Base-by-base conservation (phyloP, 2,329 filamentous ascomycete genomes). In the Fusarium neocosmosporiellum region DNA sequence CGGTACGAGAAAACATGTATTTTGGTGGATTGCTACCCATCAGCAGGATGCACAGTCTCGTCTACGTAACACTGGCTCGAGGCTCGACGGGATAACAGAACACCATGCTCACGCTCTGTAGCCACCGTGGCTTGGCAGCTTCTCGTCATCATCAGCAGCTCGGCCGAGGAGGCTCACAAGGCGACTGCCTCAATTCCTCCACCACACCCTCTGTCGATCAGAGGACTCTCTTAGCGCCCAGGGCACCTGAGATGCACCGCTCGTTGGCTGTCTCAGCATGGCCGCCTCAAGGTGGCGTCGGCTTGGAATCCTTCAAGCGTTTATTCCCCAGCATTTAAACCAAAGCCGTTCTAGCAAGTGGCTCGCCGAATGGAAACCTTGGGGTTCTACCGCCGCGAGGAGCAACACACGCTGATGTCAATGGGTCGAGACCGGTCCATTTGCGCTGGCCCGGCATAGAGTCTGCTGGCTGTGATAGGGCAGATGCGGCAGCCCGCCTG, bases 151-250 rank as follows among this genome's bases (percentile, higher is more conserved):
- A 69, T 71, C 64, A 63, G 20, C 60, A 66, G 60, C 43, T 59
- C 64, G 20, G 29, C 41, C 39, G 22, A 60, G 34, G 31, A 60
- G 48, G 46, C 46, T 58, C 22, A 37, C 43, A 62, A 66, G 57
- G 39, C 62, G 66, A 59, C 37, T 41, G 46, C 39, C 66, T 46
- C 34, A 53, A 54, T 65, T 68, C 70, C 63, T 66, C 64, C 64
- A 61, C 31, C 65, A 71, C 60, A 48, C 36, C 60, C 57, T 69
- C 43, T 55, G 70, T 27, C 67, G 67, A 71, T 58, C 59, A 71
- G 48, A 73, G 67, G 57, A 65, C 65, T 71, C 67, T 73, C 48
- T 69, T 71, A 71, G 71, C 67, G 71, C 68, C 60, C 43, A 61
- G 31, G 48, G 67, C 58, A 66, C 57, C 58, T 48, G 58, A 60